These are phyloP conservation scores for Aureobasidium sp. DNA, from an alignment of 2,329 filamentous ascomycete genomes.

Conservation along the genomic window DNA sequence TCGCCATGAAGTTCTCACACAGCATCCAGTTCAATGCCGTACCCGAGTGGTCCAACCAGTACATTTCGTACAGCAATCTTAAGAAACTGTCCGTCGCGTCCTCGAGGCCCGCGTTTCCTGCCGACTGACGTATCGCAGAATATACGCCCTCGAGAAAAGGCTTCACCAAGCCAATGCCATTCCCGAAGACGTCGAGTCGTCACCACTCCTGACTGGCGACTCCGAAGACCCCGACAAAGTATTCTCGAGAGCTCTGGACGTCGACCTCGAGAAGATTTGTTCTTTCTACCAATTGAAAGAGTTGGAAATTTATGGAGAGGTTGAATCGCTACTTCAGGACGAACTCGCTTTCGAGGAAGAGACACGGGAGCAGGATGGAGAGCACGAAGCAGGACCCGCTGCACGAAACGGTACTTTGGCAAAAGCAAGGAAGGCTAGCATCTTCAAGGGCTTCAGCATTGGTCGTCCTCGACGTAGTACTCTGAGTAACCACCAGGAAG, in stretches of 20 bases:
- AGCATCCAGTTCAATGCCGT: slow-evolving; percentile 99
- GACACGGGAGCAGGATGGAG: slow-evolving; percentile 20
- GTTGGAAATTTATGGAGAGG: slow-evolving; percentile 73
- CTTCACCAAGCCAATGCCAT: slow-evolving; percentile 51
- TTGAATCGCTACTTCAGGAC: slow-evolving; percentile 67
- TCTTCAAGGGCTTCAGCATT: slow-evolving; percentile 44
- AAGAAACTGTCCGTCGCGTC: slow-evolving; percentile 75
- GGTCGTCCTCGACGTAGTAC: slow-evolving; percentile 37
- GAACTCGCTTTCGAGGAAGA: slow-evolving; percentile 59
- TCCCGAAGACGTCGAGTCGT: slow-evolving; percentile 66
- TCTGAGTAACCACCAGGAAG: slow-evolving; percentile 31
- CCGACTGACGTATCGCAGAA: slow-evolving; percentile 44
- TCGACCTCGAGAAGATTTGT: slow-evolving; percentile 88
- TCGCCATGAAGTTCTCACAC: slow-evolving; percentile 99
- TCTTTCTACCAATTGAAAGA: slow-evolving; percentile 89
- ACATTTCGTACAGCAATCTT: slow-evolving; percentile 96
- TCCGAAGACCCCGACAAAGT: slow-evolving; percentile 64
- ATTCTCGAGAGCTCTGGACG: slow-evolving; percentile 73
- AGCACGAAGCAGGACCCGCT: background rate
- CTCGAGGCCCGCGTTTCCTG: background rate
- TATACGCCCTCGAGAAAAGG: slow-evolving; percentile 89
- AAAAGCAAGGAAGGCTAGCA: slow-evolving; percentile 37
- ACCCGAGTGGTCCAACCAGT: slow-evolving; percentile 96
- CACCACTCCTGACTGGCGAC: slow-evolving; percentile 65
- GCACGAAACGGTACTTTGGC: slow-evolving; percentile 16